These are phyloP conservation scores for Suillus luteus DNA, from an alignment of 768 basidiomycete genomes.

Conservation along the genomic window DNA sequence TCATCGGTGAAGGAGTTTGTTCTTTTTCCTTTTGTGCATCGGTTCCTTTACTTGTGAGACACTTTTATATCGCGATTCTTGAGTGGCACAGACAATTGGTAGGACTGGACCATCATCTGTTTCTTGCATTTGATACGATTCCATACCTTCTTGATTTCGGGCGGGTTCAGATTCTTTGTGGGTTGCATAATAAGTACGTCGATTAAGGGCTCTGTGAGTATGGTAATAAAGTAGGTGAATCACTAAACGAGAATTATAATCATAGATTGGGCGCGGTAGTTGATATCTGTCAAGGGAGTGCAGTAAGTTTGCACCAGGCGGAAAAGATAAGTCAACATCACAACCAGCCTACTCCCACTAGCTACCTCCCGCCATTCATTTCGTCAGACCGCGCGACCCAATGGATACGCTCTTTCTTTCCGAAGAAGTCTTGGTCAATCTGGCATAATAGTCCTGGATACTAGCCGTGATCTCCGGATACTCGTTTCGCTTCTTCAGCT, in stretches of 20 bases:
- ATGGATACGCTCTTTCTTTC: conserved; percentile 30
- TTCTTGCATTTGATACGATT: not conserved
- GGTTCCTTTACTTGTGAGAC: not conserved
- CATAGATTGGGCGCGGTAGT: not conserved
- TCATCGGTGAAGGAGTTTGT: not conserved
- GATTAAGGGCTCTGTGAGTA: not conserved
- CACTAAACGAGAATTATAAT: not conserved
- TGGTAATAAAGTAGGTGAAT: not conserved
- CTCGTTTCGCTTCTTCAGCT: conserved; percentile 3
- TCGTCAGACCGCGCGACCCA: conserved; percentile 21
- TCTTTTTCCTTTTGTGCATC: not conserved
- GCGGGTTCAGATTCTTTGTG: not conserved
- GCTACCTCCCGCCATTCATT: conserved; percentile 20
- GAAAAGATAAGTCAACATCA: not conserved
- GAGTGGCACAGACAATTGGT: not conserved
- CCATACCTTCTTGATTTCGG: not conserved
- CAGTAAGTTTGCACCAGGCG: not conserved
- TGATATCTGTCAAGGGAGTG: not conserved
- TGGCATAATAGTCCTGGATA: not conserved
- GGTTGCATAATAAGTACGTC: not conserved
- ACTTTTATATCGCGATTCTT: not conserved
- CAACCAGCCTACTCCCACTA: not conserved
- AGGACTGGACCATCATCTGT: not conserved
- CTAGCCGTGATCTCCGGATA: not conserved
- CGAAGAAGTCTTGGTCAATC: not conserved